Evolutionary conservation across 2,329 filamentous ascomycete genomes (phyloP).

Genomic region (Sarocladiaceae sp.): DNA sequence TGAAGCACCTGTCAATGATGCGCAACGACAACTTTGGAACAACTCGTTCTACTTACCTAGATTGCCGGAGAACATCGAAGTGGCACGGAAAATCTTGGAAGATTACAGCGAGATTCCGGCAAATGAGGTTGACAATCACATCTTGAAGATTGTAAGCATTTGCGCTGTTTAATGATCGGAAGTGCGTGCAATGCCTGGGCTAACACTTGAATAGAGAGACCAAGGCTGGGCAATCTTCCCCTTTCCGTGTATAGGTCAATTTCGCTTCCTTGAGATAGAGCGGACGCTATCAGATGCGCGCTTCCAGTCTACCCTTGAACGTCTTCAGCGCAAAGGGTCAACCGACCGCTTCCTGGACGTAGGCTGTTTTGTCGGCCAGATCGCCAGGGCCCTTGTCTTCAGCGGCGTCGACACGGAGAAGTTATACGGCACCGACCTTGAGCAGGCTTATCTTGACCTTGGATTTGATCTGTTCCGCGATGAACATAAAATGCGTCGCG

Average conservation of each 20-base stretch:
- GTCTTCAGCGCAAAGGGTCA: slow-evolving; percentile 19
- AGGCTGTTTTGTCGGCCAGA: slow-evolving; percentile 48
- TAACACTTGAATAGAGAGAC: not conserved
- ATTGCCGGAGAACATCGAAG: slow-evolving; percentile 31
- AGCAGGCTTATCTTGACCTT: slow-evolving; percentile 45
- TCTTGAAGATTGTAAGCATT: slow-evolving; percentile 31
- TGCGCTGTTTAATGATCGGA: not conserved
- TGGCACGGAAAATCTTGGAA: slow-evolving; percentile 30
- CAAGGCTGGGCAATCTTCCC: not conserved
- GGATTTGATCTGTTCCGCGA: slow-evolving; percentile 64
- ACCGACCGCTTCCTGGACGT: slow-evolving; percentile 41
- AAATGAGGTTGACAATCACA: slow-evolving; percentile 29
- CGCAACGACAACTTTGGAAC: slow-evolving; percentile 9
- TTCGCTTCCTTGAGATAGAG: not conserved
- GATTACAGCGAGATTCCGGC: slow-evolving; percentile 33
- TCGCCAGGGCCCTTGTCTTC: slow-evolving; percentile 41
- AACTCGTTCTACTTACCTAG: slow-evolving; percentile 32
- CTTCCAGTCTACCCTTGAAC: not conserved
- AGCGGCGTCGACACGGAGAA: slow-evolving; percentile 45
- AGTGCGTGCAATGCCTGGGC: not conserved
- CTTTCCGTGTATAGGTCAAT: not conserved
- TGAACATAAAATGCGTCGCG: slow-evolving; percentile 19
- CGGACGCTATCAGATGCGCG: not conserved
- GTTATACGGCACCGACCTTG: slow-evolving; percentile 47
- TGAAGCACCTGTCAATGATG: too few relatives aligned